Evolutionary conservation across 768 basidiomycete species (phyloP).

Genomic region (Rhodotorula sphaerocarpa): DNA sequence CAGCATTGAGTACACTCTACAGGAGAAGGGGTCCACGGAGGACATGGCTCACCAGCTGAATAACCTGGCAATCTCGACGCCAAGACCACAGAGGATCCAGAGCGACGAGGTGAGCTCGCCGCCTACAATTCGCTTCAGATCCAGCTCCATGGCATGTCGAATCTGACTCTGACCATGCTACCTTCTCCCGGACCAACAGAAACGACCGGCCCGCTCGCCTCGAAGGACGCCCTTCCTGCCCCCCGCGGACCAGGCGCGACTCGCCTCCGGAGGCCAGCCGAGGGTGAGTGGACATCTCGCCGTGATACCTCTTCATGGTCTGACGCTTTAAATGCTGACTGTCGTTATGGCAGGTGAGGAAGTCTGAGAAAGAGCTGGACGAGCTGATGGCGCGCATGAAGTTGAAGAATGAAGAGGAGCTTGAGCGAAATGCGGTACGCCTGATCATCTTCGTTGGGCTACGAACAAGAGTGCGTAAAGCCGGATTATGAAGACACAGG

Average conservation of each 20-base stretch:
- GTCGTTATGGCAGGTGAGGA: conserved; percentile 8
- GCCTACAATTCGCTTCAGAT: no score
- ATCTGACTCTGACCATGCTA: no score
- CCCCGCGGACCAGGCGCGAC: neutral
- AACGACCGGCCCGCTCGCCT: neutral
- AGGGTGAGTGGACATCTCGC: neutral
- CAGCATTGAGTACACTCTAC: no score
- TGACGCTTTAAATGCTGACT: neutral
- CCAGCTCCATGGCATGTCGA: no score
- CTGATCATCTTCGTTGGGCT: neutral
- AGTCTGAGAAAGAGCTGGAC: conserved; percentile 18
- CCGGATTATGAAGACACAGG: no score
- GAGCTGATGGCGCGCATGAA: conserved; percentile 20
- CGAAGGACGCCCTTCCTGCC: neutral
- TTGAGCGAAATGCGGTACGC: neutral
- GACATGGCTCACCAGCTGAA: no score
- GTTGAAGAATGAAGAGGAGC: conserved; percentile 10
- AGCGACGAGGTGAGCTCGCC: no score
- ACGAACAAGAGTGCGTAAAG: no score
- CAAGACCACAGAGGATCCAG: no score
- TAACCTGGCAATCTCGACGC: no score
- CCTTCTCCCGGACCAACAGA: no score
- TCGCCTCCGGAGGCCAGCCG: neutral
- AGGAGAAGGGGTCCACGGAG: no score
- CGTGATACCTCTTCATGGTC: neutral